Evolutionary conservation across 306 rosid genomes (phyloP).

Genomic region (Pyrus bretschneideri): DNA sequence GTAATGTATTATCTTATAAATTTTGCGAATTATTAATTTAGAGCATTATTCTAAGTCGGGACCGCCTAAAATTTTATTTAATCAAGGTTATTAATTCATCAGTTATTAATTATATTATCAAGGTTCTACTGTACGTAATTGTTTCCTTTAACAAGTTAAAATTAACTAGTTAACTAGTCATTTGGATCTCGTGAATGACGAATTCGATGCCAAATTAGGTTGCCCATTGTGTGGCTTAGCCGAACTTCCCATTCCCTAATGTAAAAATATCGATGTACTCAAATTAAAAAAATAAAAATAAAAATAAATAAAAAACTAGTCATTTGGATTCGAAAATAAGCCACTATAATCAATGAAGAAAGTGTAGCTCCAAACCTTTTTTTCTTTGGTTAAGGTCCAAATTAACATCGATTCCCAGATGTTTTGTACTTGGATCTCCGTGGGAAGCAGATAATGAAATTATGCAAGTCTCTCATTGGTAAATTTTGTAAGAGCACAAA

Average conservation of each 20-base stretch:
- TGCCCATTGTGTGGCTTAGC: too few species aligned
- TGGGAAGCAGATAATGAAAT: neutral
- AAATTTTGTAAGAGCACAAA: neutral
- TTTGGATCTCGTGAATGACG: neutral
- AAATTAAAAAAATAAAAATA: too few species aligned
- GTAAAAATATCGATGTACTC: too few species aligned
- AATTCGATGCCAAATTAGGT: too few species aligned
- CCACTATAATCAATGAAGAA: neutral
- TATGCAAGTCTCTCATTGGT: neutral
- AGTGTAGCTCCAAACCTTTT: neutral
- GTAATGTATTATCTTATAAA: too few species aligned
- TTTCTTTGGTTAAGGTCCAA: constrained; percentile 2
- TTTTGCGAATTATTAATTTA: too few species aligned
- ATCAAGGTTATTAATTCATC: too few species aligned
- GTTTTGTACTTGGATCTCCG: neutral
- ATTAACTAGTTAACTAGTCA: neutral
- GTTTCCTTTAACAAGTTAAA: neutral
- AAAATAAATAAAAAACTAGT: neutral
- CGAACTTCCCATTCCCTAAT: fast-evolving
- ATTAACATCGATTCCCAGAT: constrained; percentile 5
- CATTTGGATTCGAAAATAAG: constrained; percentile 10
- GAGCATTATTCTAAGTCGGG: too few species aligned
- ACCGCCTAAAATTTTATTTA: too few species aligned
- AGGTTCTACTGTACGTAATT: too few species aligned
- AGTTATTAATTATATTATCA: too few species aligned